Evolutionary conservation across 352 stramenopile genomes (phyloP).

Genomic region (Globisporangium carolinianum): DNA sequence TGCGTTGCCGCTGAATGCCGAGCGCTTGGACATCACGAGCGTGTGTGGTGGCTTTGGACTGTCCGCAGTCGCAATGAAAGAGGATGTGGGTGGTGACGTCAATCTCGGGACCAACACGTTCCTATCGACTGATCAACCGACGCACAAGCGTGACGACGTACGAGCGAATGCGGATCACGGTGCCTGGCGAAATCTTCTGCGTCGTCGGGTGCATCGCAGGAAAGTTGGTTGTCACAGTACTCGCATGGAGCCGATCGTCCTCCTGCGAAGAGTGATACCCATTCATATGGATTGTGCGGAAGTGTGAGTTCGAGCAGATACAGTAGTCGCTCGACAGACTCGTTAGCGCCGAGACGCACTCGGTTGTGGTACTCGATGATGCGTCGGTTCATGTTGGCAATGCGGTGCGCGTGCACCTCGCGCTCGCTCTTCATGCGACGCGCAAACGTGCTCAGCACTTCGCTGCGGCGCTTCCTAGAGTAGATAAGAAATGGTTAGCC

Average conservation of each 20-base stretch:
- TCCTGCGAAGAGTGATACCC: slow-evolving; percentile 22
- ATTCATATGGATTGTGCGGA: too few species aligned
- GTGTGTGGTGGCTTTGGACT: slow-evolving; percentile 60
- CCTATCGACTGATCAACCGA: too few species aligned
- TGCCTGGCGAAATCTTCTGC: slow-evolving; percentile 52
- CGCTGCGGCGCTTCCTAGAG: slow-evolving; percentile 34
- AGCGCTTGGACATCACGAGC: slow-evolving; percentile 30
- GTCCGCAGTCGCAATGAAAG: too few species aligned
- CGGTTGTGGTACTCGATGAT: slow-evolving; percentile 74
- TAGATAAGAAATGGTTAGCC: too few species aligned
- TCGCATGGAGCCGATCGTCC: slow-evolving; percentile 52
- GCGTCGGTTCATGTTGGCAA: slow-evolving; percentile 79
- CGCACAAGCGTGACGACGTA: slow-evolving; percentile 16
- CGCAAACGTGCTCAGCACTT: slow-evolving; percentile 46
- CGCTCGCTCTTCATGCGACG: slow-evolving; percentile 54
- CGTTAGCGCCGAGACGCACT: slow-evolving; percentile 16
- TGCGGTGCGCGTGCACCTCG: slow-evolving; percentile 45
- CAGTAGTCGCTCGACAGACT: too few species aligned
- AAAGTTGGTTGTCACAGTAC: slow-evolving; percentile 66
- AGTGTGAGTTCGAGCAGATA: too few species aligned
- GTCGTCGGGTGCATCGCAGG: slow-evolving; percentile 75
- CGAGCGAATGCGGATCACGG: slow-evolving; percentile 62
- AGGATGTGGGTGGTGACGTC: too few species aligned
- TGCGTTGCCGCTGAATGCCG: slow-evolving; percentile 4
- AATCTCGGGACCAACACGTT: too few species aligned